Evolutionary conservation across 176 grass and related monocot genomes (phyloP).

Genomic region (Coix lacrymajobi): DNA sequence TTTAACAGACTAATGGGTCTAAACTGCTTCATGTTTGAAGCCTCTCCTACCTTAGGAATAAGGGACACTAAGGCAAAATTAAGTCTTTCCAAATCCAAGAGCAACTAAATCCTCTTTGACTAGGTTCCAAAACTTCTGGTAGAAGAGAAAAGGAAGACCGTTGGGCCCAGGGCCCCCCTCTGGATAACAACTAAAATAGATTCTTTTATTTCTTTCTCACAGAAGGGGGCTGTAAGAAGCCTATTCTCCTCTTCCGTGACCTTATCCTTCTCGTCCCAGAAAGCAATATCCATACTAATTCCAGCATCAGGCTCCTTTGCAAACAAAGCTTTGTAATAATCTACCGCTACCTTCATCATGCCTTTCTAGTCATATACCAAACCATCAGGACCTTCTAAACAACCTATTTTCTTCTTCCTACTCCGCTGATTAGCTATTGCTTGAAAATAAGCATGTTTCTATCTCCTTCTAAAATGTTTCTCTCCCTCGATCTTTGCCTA

Average conservation of each 20-base stretch:
- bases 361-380: neutral
- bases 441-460: too few species aligned
- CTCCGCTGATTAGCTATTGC: neutral
- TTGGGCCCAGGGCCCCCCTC: neutral
- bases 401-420: neutral
- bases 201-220: neutral
- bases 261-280: too few species aligned
- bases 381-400: neutral
- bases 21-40: too few species aligned
- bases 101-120: too few species aligned
- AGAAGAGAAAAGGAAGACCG: neutral
- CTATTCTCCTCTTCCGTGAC: neutral
- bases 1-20: too few species aligned
- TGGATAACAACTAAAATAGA: neutral
- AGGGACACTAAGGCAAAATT: too few species aligned
- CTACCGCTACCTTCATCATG: neutral
- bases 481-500: neutral
- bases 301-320: rapidly evolving
- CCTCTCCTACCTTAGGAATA: too few species aligned
- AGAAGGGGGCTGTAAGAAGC: neutral
- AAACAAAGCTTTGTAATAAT: neutral
- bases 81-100: too few species aligned
- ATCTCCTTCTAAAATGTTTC: neutral
- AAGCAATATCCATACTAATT: neutral
- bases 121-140: too few species aligned